Conservation (phyloP, 768 basidiomycete genomes). For the Mycena amicta region DNA sequence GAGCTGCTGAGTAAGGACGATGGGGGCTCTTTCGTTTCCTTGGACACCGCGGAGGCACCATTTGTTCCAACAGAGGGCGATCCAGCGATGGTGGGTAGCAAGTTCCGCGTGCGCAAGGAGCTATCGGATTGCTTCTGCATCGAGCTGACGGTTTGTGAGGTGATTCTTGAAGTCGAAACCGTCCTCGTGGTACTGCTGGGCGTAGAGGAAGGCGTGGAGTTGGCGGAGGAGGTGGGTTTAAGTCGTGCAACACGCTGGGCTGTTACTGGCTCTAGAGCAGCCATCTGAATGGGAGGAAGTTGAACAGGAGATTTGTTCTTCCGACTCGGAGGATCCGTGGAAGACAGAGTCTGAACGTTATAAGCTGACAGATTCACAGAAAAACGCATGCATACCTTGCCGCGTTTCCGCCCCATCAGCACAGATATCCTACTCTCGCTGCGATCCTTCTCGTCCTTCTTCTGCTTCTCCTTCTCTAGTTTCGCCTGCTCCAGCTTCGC, state of each 20-base stretch:
- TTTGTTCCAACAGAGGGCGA: constrained; percentile 84
- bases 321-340: constrained; percentile 63
- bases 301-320: constrained; percentile 69
- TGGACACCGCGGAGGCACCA: constrained; percentile 47
- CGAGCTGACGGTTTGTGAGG: constrained; percentile 83
- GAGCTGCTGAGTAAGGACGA: constrained; percentile 58
- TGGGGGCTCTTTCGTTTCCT: constrained; percentile 59
- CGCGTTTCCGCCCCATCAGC: constrained; percentile 85
- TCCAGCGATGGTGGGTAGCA: constrained; percentile 89
- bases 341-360: constrained; percentile 72
- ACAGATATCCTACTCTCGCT: constrained; percentile 90
- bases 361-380: constrained; percentile 14
- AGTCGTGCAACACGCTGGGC: constrained; percentile 85
- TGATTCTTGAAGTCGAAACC: constrained; percentile 62
- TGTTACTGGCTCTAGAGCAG: constrained; percentile 78
- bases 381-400: constrained; percentile 65
- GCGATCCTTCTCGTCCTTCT: constrained; percentile 84
- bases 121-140: constrained; percentile 87
- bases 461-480: constrained; percentile 45
- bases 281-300: constrained; percentile 90
- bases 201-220: constrained; percentile 43
- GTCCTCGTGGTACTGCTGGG: constrained; percentile 41
- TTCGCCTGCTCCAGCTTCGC: constrained; percentile 49
- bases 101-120: constrained; percentile 73
- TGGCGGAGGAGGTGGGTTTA: constrained; percentile 55